Conservation (phyloP, 2,329 filamentous ascomycete genomes). For the Botrytis sinoallii region DNA sequence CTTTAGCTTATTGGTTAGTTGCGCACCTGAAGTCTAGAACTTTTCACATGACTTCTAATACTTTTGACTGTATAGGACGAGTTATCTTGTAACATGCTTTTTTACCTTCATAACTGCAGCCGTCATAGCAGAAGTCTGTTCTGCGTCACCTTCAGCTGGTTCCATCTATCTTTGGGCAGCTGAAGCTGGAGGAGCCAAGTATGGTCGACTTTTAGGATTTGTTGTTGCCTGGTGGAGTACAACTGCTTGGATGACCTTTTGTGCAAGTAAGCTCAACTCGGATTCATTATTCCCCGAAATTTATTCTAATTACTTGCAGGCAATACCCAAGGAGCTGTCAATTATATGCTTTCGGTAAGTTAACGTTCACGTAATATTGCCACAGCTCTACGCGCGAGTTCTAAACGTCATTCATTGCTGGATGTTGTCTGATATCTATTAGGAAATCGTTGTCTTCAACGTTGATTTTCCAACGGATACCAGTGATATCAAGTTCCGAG, state of each 20-base stretch:
- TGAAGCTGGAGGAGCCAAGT: constrained; percentile 20
- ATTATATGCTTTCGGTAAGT: constrained; percentile 24
- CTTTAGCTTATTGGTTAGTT: constrained; percentile 56
- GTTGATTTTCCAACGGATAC: constrained; percentile 21
- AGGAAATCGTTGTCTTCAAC: constrained; percentile 25
- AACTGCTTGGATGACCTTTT: constrained; percentile 25
- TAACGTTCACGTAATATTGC: constrained; percentile 7
- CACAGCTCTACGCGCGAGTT: neutral
- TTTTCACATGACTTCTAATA: neutral
- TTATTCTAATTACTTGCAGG: constrained; percentile 15
- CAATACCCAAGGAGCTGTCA: constrained; percentile 23
- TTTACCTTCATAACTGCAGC: constrained; percentile 25
- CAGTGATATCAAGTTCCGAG: constrained; percentile 21
- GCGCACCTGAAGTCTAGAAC: constrained; percentile 5
- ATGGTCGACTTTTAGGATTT: constrained; percentile 23
- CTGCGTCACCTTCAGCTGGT: constrained; percentile 23
- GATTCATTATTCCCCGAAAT: neutral
- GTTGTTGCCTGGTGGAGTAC: constrained; percentile 24
- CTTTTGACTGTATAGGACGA: constrained; percentile 46
- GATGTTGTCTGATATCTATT: neutral
- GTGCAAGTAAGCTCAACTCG: constrained; percentile 14
- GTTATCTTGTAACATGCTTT: constrained; percentile 44
- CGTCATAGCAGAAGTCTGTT: constrained; percentile 24
- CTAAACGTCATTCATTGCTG: neutral
- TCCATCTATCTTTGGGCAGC: constrained; percentile 25